Base-by-base conservation (phyloP, 2,329 filamentous ascomycete genomes). In the Penicillium sp. region DNA sequence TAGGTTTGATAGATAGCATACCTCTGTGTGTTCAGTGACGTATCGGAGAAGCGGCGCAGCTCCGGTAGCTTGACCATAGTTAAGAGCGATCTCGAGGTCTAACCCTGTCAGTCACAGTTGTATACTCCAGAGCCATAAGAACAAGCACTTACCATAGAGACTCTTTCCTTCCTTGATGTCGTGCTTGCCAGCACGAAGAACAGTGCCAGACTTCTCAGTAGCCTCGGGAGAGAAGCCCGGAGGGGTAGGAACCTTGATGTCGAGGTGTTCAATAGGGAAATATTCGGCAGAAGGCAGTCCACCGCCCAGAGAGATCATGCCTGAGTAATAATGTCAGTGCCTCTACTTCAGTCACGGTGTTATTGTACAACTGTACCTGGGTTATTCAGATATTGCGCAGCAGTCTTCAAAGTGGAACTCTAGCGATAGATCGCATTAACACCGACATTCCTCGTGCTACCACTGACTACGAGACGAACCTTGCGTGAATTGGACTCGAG, bases 1-100 rank as follows among this genome's bases (percentile, higher is more conserved):
- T 13, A 3, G 9, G 7, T 7, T 32, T 7, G 15, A 7, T 13
- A 9, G n/a, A 11, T 10, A 19, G 25, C 54, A 38, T 54, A 73
- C 71, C 69, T 98, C 91, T 0, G 90, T 94, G 68, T 97, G 93
- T 72, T 98, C 93, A 0, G 90, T 94, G 35, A 97, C 76, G 70
- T 86, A 97, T 45, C 93, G 83, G 48, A 96, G 72, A 64, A 98
- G 75, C 69, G 95, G 93, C 3, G 88, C 85, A 8, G 87, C 81
- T 13, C 93, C 93, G 13, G 81, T 81, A 7, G 89, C 83, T 69
- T 95, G 89, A 21, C 86, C 87, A 64, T 98, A 98, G 70, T 98
- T 97, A 63, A 96, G 82, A 1, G 86, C 86, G 47, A 94, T 87
- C 31, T 86, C 81, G 36, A 98, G 79, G 68, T 98, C 93, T 71